phyloP scores from a whole-genome alignment of 192 early-diverging fungal genomes.

The Endogone sp. region DNA sequence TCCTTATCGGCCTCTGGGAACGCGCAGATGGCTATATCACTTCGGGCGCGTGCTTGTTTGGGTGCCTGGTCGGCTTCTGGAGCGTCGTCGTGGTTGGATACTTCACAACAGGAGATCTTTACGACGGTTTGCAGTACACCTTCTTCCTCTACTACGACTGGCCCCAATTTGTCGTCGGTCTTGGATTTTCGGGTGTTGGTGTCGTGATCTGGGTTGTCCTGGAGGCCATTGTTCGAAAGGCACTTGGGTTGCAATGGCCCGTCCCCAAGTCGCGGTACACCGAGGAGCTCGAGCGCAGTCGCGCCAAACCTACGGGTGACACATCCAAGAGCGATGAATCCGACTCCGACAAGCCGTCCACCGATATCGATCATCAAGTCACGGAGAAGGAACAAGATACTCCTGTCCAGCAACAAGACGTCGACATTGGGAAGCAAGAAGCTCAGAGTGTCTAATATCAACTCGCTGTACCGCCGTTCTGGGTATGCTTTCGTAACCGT shows the following conservation, averaged over 20 bases:
- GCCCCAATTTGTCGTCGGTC: slow-evolving; percentile 28
- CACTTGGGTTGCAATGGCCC: slow-evolving; percentile 23
- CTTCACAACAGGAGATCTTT: slow-evolving; percentile 22
- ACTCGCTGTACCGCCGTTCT: neutral
- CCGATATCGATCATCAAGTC: neutral
- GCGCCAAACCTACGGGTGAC: neutral
- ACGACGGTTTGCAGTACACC: slow-evolving; percentile 25
- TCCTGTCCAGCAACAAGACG: neutral
- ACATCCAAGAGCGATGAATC: neutral
- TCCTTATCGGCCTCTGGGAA: slow-evolving; percentile 46
- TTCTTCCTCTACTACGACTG: slow-evolving; percentile 33
- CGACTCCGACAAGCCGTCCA: neutral
- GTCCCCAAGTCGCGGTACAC: slow-evolving; percentile 13
- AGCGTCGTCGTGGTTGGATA: slow-evolving; percentile 31
- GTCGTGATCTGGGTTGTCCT: slow-evolving; percentile 18
- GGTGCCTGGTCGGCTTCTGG: slow-evolving; percentile 27
- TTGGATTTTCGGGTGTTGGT: slow-evolving; percentile 27
- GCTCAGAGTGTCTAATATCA: neutral
- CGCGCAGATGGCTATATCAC: slow-evolving; percentile 36
- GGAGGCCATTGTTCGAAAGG: slow-evolving; percentile 22
- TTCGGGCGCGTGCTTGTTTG: slow-evolving; percentile 25
- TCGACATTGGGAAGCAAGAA: neutral
- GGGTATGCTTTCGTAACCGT: too few relatives aligned
- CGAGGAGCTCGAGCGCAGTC: slow-evolving; percentile 5
- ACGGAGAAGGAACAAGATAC: neutral